phyloP scores from a whole-genome alignment of 345 rosid genomes.

The Raphanus sativus region DNA sequence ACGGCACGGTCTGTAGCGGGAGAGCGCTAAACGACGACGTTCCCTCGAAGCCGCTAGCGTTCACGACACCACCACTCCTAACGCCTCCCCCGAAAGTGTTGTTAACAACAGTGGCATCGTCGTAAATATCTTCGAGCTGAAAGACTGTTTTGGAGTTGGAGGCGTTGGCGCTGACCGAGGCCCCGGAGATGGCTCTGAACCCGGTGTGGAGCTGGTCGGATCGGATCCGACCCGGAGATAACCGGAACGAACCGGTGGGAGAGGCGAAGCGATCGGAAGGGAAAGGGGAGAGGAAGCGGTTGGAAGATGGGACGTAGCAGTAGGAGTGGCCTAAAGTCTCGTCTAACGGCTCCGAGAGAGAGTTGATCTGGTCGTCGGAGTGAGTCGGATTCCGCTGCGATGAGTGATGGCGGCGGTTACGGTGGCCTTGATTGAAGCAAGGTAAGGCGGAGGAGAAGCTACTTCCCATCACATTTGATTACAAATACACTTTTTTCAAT shows the following conservation, averaged over 20 bases:
- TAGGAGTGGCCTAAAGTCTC: conserved; percentile 96
- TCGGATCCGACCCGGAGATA: conserved; percentile 59
- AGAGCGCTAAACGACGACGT: conserved; percentile 82
- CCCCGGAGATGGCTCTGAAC: conserved; percentile 88
- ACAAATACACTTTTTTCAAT: conserved; percentile 18
- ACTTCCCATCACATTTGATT: conserved; percentile 98
- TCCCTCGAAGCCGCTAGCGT: conserved; percentile 78
- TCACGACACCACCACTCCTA: conserved; percentile 50
- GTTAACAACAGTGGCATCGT: conserved; percentile 63
- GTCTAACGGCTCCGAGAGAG: conserved; percentile 71
- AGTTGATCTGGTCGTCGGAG: conserved; percentile 42
- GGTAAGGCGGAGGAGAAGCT: conserved; percentile 75
- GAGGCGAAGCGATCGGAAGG: conserved; percentile 86
- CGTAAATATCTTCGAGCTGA: conserved; percentile 69
- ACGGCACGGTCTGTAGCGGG: conserved; percentile 82
- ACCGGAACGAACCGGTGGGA: conserved; percentile 83
- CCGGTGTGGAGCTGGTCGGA: conserved; percentile 53
- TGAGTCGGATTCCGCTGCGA: conserved; percentile 15
- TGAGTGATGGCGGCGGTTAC: conserved; percentile 30
- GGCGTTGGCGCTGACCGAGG: conserved; percentile 83
- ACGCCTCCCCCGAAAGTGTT: conserved; percentile 53
- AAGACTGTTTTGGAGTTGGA: conserved; percentile 80
- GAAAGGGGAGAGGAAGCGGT: conserved; percentile 81
- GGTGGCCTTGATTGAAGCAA: conserved; percentile 66
- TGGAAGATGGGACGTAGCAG: conserved; percentile 91